Conservation (phyloP, 768 basidiomycete species). For the Tulasnella sp. region DNA sequence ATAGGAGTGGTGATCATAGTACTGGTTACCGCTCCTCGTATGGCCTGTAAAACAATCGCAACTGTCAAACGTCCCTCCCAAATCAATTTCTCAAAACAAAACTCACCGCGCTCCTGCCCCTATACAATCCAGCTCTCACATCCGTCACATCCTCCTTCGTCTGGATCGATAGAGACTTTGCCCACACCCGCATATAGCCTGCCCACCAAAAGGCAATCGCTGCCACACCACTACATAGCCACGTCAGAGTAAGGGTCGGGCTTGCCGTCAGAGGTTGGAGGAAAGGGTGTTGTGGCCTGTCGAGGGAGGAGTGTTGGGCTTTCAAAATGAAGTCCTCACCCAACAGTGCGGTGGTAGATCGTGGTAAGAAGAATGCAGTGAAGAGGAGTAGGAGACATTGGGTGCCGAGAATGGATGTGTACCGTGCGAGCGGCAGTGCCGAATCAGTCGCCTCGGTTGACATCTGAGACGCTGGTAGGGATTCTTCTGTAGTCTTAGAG, state of each 20-base stretch:
- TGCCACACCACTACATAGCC: constrained; percentile 42
- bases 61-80: neutral
- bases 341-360: constrained; percentile 18
- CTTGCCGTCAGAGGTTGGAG: constrained; percentile 52
- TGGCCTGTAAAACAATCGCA: constrained; percentile 31
- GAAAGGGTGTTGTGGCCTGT: constrained; percentile 65
- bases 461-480: too few species aligned
- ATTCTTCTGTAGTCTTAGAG: too few species aligned
- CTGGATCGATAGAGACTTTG: constrained; percentile 20
- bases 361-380: constrained; percentile 57
- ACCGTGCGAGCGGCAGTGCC: constrained; percentile 40
- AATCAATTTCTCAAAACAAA: neutral
- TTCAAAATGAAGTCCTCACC: constrained; percentile 1
- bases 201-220: constrained; percentile 64
- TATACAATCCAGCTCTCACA: constrained; percentile 31
- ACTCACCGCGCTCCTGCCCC: constrained; percentile 30
- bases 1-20: constrained; percentile 40
- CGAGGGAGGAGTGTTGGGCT: constrained; percentile 23
- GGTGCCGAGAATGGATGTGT: constrained; percentile 56
- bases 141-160: constrained; percentile 30
- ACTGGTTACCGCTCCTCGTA: constrained; percentile 39
- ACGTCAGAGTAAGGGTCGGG: constrained; percentile 47
- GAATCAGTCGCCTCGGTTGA: neutral
- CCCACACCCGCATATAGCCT: constrained; percentile 51
- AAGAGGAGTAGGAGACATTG: constrained; percentile 56